Percentiles rank a stretch among this genome's conserved stretches.
phyloP scores from a whole-genome alignment of 345 rosid species.

The Corchorus capsularis region DNA sequence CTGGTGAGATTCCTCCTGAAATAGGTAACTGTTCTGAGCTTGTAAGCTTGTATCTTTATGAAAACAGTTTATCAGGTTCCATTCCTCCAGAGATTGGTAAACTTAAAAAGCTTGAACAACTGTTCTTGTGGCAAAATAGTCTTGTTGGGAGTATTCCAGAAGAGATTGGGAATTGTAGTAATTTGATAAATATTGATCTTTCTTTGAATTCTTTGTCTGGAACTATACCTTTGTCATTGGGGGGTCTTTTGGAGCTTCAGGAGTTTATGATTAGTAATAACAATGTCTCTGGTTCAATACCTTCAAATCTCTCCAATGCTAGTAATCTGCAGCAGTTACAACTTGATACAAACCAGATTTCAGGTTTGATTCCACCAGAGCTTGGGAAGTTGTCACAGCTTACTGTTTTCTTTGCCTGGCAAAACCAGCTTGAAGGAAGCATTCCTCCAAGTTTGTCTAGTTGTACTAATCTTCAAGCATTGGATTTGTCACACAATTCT shows the following conservation, averaged over 20 bases:
- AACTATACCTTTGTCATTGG: conserved; percentile 62
- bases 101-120: conserved; percentile 66
- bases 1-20: conserved; percentile 86
- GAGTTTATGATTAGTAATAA: conserved; percentile 91
- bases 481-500: conserved; percentile 81
- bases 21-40: conserved; percentile 89
- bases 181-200: conserved; percentile 68
- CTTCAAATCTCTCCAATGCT: conserved; percentile 62
- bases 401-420: conserved; percentile 80
- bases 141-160: conserved; percentile 79
- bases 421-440: conserved; percentile 92
- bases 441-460: conserved; percentile 71
- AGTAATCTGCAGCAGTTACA: conserved; percentile 72
- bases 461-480: conserved; percentile 62
- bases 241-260: conserved; percentile 59
- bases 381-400: conserved; percentile 66
- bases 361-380: conserved; percentile 83
- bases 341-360: conserved; percentile 79
- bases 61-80: conserved; percentile 78
- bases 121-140: conserved; percentile 80
- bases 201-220: conserved; percentile 89
- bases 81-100: conserved; percentile 73
- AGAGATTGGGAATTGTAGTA: conserved; percentile 81
- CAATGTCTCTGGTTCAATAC: conserved; percentile 84
- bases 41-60: conserved; percentile 72